phyloP scores from a whole-genome alignment of 2,329 filamentous ascomycete genomes.

The Epichloe elymi region DNA sequence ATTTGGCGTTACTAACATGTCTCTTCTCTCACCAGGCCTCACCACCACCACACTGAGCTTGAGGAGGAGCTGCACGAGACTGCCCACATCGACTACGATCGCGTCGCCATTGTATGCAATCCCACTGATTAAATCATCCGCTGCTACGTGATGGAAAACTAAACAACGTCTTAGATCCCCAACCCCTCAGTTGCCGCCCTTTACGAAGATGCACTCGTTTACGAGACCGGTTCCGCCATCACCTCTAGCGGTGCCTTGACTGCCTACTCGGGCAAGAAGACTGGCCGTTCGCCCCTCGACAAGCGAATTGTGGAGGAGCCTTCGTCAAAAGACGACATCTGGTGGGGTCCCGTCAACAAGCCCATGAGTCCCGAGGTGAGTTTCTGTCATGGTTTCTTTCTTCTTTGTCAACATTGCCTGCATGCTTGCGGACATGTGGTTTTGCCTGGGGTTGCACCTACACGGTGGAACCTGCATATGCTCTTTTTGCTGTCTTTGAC shows the following conservation, averaged over 20 bases:
- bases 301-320: constrained; percentile 95
- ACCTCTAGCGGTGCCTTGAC: constrained; percentile 90
- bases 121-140: not conserved
- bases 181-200: constrained; percentile 92
- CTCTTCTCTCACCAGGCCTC: constrained; percentile 42
- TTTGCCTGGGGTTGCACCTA: not conserved
- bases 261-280: constrained; percentile 97
- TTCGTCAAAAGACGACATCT: constrained; percentile 79
- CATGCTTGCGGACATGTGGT: not conserved
- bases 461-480: not conserved
- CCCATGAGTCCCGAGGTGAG: constrained; percentile 91
- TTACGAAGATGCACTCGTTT: constrained; percentile 94
- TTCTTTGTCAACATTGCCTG: not conserved
- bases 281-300: constrained; percentile 88
- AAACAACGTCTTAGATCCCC: constrained; percentile 40
- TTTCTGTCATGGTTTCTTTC: constrained; percentile 1
- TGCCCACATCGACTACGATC: constrained; percentile 98
- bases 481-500: not conserved
- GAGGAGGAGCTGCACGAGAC: constrained; percentile 94
- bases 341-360: constrained; percentile 99
- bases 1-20: constrained; percentile 12
- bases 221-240: constrained; percentile 95
- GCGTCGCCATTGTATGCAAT: constrained; percentile 78
- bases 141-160: not conserved
- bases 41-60: constrained; percentile 84